Conservation (phyloP, 257 asterid species). For the Solanum clarkiae region DNA sequence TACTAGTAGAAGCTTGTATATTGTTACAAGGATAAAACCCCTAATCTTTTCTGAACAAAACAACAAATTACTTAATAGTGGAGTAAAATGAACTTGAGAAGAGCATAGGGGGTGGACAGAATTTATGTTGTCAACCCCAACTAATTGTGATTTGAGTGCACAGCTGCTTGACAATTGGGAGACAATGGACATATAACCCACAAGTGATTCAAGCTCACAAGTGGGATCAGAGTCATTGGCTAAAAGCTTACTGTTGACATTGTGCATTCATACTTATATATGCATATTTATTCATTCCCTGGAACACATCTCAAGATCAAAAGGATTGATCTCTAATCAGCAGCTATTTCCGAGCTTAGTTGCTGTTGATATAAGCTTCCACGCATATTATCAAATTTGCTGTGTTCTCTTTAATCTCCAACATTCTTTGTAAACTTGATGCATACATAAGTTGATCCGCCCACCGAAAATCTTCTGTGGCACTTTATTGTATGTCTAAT, state of each 20-base stretch:
- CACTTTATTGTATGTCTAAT: not conserved
- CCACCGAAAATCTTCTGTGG: not conserved
- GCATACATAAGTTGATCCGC: not conserved
- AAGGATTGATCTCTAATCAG: not conserved
- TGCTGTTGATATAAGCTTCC: not conserved
- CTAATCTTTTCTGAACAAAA: not conserved
- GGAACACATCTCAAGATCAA: not conserved
- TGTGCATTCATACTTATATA: not conserved
- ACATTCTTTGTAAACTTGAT: not conserved
- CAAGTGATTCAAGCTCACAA: not conserved
- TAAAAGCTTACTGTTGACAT: not conserved
- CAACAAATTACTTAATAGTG: not conserved
- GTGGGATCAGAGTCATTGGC: not conserved
- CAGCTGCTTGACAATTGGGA: not conserved
- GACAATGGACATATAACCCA: not conserved
- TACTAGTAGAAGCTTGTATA: not conserved
- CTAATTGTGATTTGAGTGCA: not conserved
- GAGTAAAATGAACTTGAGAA: not conserved
- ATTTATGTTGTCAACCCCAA: not conserved
- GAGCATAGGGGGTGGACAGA: not conserved
- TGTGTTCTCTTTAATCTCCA: not conserved
- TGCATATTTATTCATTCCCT: not conserved
- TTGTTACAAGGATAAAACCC: not conserved
- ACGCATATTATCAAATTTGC: not conserved
- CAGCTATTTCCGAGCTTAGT: not conserved